Conservation (phyloP, 2,329 filamentous ascomycete genomes). For the Curvularia eragrostidis region DNA sequence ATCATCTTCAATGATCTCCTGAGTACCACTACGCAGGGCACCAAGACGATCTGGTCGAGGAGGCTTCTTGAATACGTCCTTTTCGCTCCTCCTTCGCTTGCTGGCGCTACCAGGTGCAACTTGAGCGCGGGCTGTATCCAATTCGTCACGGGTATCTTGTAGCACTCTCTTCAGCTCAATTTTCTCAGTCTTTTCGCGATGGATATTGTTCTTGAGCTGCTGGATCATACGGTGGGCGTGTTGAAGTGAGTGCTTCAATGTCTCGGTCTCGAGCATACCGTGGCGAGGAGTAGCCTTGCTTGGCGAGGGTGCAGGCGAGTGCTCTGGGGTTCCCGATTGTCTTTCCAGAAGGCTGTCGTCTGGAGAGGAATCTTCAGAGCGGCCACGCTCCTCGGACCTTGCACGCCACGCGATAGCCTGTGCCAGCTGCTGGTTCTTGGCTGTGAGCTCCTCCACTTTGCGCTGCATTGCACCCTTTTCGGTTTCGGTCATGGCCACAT, state of each 20-base stretch:
- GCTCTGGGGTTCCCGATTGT: constrained; percentile 73
- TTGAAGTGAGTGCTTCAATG: constrained; percentile 88
- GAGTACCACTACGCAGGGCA: constrained; percentile 71
- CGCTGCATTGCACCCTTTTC: constrained; percentile 80
- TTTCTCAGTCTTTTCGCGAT: constrained; percentile 98
- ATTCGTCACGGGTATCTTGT: constrained; percentile 91
- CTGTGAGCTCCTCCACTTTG: constrained; percentile 85
- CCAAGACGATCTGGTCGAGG: constrained; percentile 76
- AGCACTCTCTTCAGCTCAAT: constrained; percentile 93
- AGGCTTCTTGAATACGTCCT: constrained; percentile 76
- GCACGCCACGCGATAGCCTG: constrained; percentile 79
- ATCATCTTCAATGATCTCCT: constrained; percentile 80
- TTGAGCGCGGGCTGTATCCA: constrained; percentile 71
- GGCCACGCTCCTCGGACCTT: constrained; percentile 64
- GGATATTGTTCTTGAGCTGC: constrained; percentile 90
- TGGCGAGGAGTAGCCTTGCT: constrained; percentile 91
- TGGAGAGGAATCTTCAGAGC: constrained; percentile 63
- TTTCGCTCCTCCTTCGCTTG: constrained; percentile 64
- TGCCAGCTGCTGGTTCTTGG: constrained; percentile 90
- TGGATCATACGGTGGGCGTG: constrained; percentile 98
- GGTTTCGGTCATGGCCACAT: constrained; percentile 75
- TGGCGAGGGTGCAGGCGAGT: constrained; percentile 88
- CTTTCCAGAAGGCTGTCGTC: constrained; percentile 62
- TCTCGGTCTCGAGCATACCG: constrained; percentile 92
- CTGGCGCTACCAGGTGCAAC: constrained; percentile 53